These are phyloP conservation scores for Citrus sp. DNA, from an alignment of 345 rosid genomes.

Conservation along the genomic window DNA sequence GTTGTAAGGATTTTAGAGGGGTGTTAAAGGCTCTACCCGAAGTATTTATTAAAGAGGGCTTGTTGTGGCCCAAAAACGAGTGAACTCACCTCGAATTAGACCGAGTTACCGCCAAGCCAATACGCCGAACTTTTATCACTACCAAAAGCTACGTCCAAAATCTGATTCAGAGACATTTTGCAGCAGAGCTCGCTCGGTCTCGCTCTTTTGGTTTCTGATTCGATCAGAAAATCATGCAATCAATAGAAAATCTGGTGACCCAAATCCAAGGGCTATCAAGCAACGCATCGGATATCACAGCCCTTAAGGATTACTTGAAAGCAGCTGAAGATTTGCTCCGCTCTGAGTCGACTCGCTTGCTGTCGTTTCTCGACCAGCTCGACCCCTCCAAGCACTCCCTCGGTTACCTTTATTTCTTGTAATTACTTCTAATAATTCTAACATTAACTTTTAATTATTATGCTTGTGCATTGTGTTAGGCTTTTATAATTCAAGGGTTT, in stretches of 20 bases:
- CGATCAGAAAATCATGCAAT: constrained; percentile 27
- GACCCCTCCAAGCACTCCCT: constrained; percentile 67
- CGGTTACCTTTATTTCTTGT: constrained; percentile 74
- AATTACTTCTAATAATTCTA: constrained; percentile 13
- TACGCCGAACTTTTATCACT: not conserved
- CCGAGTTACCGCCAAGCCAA: not conserved
- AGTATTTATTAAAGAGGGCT: not conserved
- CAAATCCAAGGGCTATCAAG: constrained; percentile 66
- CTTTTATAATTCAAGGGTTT: not conserved
- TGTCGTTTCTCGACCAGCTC: constrained; percentile 61
- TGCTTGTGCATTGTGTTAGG: not conserved
- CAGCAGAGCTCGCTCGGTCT: not conserved
- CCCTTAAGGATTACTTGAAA: constrained; percentile 48
- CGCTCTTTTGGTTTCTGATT: not conserved
- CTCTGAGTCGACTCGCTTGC: constrained; percentile 34
- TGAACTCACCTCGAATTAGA: not conserved
- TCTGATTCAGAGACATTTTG: not conserved
- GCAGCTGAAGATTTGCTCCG: constrained; percentile 54
- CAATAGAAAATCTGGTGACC: constrained; percentile 45
- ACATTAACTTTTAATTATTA: constrained; percentile 1
- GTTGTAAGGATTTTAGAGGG: no score
- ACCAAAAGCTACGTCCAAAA: not conserved
- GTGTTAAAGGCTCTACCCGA: no score
- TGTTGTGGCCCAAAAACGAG: not conserved
- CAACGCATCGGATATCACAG: constrained; percentile 41